Conservation (phyloP, 1,284 basidiomycete species). For the Lignosus rhinocerotis region DNA sequence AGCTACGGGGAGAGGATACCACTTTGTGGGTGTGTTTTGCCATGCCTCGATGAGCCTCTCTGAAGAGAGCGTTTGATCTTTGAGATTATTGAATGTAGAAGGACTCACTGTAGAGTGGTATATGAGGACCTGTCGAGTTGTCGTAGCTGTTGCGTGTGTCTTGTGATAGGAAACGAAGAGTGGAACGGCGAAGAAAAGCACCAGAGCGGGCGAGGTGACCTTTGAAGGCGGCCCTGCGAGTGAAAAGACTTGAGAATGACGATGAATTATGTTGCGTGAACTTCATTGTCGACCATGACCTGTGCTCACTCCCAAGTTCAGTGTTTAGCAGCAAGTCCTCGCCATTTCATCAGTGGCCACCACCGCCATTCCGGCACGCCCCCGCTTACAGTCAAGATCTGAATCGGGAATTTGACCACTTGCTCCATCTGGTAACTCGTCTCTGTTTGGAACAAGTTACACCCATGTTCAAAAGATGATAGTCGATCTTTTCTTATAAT, state of each 20-base stretch:
- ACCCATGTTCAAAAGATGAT: too few relatives aligned
- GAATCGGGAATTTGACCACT: too few relatives aligned
- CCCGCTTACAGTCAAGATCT: too few relatives aligned
- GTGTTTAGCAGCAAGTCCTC: too few relatives aligned
- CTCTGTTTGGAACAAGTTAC: too few relatives aligned
- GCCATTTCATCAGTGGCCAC: too few relatives aligned
- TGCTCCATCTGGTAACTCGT: too few relatives aligned
- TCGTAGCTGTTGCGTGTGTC: slow-evolving; percentile 9
- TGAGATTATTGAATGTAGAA: neutral
- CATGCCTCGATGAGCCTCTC: slow-evolving; percentile 68
- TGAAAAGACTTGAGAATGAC: slow-evolving; percentile 9
- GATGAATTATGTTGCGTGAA: slow-evolving; percentile 14
- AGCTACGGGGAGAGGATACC: slow-evolving; percentile 94
- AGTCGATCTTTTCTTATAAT: too few relatives aligned
- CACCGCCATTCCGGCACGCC: too few relatives aligned
- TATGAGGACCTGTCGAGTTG: slow-evolving; percentile 8
- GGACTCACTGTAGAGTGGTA: slow-evolving; percentile 19
- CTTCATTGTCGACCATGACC: slow-evolving; percentile 10
- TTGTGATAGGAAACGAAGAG: slow-evolving; percentile 10
- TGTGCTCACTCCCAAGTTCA: neutral
- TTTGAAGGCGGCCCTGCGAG: slow-evolving; percentile 6
- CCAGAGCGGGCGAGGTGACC: slow-evolving; percentile 12
- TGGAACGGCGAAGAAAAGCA: slow-evolving; percentile 7
- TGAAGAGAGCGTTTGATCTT: slow-evolving; percentile 19
- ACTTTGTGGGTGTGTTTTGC: slow-evolving; percentile 88